Base-by-base conservation (phyloP, 306 rosid species). In the Cucumis melo region DNA sequence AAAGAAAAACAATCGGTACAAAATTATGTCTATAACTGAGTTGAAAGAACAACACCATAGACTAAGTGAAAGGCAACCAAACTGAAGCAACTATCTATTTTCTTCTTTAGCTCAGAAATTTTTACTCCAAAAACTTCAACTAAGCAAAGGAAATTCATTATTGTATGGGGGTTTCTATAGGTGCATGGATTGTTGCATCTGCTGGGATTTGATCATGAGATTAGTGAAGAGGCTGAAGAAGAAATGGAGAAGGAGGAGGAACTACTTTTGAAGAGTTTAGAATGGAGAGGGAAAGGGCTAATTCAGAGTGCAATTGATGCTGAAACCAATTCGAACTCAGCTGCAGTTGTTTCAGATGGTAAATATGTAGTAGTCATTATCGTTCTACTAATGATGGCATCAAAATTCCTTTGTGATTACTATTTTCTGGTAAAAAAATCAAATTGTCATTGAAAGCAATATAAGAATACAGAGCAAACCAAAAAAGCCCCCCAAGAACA, bases 191-290 rank as follows among this genome's bases (percentile, higher is more conserved):
- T 93, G 84, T 85, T 93, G 86, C 97, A 93, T 91, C 92, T 91
- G 78, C 76, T 91, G 83, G 96, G 96, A 75, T 93, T 90, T 87
- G 97, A 89, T 84, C 98, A 89, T 86, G 97, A 91, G 88, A 63
- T 89, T 77, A 90, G 94, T 20, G 90, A 91, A 81, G 90, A 90
- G 77, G 94, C 97, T 79, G 96, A 91, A 86, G 78, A 66, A 58
- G 97, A 93, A 84, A 90, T 93, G 98, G 97, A 93, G 85, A 84
- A 81, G 80, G 96, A 90, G 84, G 97, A 93, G 87, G 92, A 88
- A 76, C 80, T 77, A 70, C 92, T 91, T 81, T 83, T 93, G 72
- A 84, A 81, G 75, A 86, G 88, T 83, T 90, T 90, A 78, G 91
- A 87, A 63, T 93, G 98, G 98, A 86, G 82, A 62, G 98, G 94